A percentile compares a stretch with the other conserved stretches of the same genome.
phyloP scores from a whole-genome alignment of 164 flowering plant genomes.

The Annona squamosa region DNA sequence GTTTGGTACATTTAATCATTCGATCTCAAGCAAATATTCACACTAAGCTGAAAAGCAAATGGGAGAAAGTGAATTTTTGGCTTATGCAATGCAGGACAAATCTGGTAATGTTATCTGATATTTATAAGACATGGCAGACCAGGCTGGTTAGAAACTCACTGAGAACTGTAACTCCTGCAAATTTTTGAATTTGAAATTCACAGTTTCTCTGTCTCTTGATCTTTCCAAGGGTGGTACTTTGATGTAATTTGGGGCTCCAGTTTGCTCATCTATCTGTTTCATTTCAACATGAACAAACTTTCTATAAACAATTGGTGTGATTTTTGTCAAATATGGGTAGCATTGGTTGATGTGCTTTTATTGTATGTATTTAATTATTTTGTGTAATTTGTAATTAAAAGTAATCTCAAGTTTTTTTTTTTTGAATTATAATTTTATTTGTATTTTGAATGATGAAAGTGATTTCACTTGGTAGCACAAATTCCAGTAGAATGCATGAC shows the following conservation, averaged over 20 bases:
- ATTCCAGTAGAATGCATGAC: no score
- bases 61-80: no score
- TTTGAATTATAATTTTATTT: not conserved
- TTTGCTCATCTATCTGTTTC: not conserved
- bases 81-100: no score
- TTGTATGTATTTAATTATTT: no score
- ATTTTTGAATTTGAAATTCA: not conserved
- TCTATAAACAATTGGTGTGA: not conserved
- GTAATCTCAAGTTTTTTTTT: not conserved
- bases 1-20: no score
- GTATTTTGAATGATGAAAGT: not conserved
- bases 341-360: not conserved
- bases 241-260: not conserved
- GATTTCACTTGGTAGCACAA: not conserved
- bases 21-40: no score
- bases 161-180: not conserved
- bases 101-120: not conserved
- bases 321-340: not conserved
- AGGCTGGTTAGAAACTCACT: not conserved
- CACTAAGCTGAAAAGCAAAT: no score
- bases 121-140: not conserved
- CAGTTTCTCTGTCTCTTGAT: not conserved
- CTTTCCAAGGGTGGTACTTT: not conserved
- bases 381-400: not conserved
- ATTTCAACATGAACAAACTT: not conserved